Evolutionary conservation across 1,139 yeast genomes (phyloP).

Genomic region (Meyerozyma elateridarum): DNA sequence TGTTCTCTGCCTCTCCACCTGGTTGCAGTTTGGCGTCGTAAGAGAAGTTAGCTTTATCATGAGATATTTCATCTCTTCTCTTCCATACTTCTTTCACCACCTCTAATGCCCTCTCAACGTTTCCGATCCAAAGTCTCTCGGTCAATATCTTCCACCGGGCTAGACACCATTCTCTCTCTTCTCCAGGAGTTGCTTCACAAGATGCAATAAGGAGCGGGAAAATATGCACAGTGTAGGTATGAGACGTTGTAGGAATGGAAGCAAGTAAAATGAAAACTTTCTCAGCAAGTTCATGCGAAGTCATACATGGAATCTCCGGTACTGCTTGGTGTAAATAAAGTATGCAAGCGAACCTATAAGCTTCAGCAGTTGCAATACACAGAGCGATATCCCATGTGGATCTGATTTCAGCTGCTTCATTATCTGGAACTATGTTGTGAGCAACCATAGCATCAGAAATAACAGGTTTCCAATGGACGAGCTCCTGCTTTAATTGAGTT

Average conservation of each 20-base stretch:
- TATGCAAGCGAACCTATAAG: constrained; percentile 56
- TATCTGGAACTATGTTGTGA: constrained; percentile 25
- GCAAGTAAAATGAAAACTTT: constrained; percentile 56
- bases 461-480: constrained; percentile 53
- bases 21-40: too few relatives aligned
- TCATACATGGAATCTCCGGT: constrained; percentile 56
- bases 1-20: constrained; percentile 20
- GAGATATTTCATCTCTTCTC: constrained; percentile 39
- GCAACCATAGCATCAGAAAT: constrained; percentile 32
- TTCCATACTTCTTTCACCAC: constrained; percentile 71
- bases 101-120: constrained; percentile 59
- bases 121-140: constrained; percentile 58
- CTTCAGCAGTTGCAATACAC: constrained; percentile 65
- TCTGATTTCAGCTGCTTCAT: constrained; percentile 10
- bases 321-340: constrained; percentile 64
- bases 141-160: constrained; percentile 55
- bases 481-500: constrained; percentile 47
- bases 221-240: constrained; percentile 54
- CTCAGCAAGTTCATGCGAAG: constrained; percentile 55
- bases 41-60: constrained; percentile 9
- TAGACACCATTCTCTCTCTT: constrained; percentile 59
- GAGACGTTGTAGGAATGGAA: constrained; percentile 57
- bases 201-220: constrained; percentile 61
- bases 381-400: constrained; percentile 51
- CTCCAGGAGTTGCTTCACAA: constrained; percentile 56